Base-by-base conservation (phyloP, 2,329 filamentous ascomycete species). In the Lecanoromycetidae sp. region DNA sequence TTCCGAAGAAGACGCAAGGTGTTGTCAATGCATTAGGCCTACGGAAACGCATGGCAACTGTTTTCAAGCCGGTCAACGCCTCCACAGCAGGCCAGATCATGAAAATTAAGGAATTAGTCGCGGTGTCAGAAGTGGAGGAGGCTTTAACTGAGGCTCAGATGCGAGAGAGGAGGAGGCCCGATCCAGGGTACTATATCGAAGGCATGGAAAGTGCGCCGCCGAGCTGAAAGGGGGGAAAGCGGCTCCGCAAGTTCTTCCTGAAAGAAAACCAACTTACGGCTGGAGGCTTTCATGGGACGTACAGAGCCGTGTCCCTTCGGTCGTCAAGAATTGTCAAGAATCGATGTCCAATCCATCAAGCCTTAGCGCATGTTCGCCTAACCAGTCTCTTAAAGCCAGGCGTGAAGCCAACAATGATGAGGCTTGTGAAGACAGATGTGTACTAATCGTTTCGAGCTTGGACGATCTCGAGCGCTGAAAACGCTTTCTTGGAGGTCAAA, bases 31-130 rank as follows among this genome's bases (percentile, higher is more conserved):
- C 88, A 15, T 82, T 95, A 51, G 88, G 88, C 48, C 77, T 95
- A 54, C 84, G 81, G 58, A 85, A 84, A 63, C 84, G 88, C 59
- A 80, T 82, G 75, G 80, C 80, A 60, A 90, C 84, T 45, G 88
- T 94, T 59, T 94, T 93, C 72, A 83, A 94, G 66, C 84, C 85
- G 30, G 87, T 94, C 52, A 76, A 76, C 52, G 78, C 80, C 34
- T 80, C 87, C 56, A 79, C 86, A 52, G 88, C 88, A 8, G 88
- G 88, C 61, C 87, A 93, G 71, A 86, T 95, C 60, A 82, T 95
- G 73, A 82, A 83, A 66, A 87, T 95, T 57, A 95, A 95, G 71
- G 88, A 95, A 68, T 71, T 95, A 53, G 85, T 95, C 37, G 73
- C 77, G 45, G 87, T 94, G 29, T 71, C 79, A 56, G 87, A 94